phyloP scores from a whole-genome alignment of 257 asterid species.

The Plantago ovata region DNA sequence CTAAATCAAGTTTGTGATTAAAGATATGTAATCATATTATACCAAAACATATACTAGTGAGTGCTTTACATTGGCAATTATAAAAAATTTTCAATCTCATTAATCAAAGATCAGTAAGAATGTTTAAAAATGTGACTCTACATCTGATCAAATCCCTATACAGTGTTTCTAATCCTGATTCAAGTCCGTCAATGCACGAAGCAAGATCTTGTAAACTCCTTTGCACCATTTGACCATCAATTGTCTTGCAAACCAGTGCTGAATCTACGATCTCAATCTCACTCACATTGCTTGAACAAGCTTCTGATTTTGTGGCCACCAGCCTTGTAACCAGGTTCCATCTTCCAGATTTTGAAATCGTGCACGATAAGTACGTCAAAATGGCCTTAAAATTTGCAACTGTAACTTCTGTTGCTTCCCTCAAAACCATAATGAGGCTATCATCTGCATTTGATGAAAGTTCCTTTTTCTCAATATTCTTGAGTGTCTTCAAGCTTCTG shows the following conservation, averaged over 20 bases:
- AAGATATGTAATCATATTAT: no score
- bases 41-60: no score
- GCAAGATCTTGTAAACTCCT: constrained; percentile 35
- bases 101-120: constrained; percentile 25
- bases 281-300: constrained; percentile 7
- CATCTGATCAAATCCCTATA: constrained; percentile 30
- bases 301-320: constrained; percentile 29
- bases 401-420: constrained; percentile 23
- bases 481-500: constrained; percentile 31
- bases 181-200: constrained; percentile 24
- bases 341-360: constrained; percentile 15
- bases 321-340: constrained; percentile 40
- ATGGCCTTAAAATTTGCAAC: constrained; percentile 34
- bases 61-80: no score
- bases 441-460: not conserved
- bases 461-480: constrained; percentile 25
- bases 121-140: constrained; percentile 40
- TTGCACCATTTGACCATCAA: constrained; percentile 31
- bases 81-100: no score
- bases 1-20: no score
- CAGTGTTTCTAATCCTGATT: constrained; percentile 29
- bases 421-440: constrained; percentile 14
- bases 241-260: constrained; percentile 27
- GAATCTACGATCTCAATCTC: constrained; percentile 41
- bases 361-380: constrained; percentile 37